A percentile compares a stretch with the other conserved stretches of the same genome.
Conservation (phyloP, 768 basidiomycete genomes). For the Agaricus blazei region DNA sequence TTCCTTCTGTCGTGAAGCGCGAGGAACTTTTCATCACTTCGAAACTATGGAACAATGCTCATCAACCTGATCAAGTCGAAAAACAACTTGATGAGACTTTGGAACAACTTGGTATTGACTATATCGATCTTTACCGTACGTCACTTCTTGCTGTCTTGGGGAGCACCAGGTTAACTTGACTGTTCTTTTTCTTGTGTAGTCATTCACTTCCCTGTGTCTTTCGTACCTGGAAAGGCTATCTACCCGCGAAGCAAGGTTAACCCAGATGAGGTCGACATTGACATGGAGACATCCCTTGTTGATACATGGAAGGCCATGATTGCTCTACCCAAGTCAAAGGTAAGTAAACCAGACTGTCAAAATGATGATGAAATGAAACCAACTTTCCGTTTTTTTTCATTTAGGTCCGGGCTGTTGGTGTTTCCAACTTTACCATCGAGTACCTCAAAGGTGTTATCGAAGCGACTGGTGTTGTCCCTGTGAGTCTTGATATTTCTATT, state of each 20-base stretch:
- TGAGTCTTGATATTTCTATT: constrained; percentile 22
- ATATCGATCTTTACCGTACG: constrained; percentile 62
- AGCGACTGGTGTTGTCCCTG: constrained; percentile 70
- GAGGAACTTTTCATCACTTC: not conserved
- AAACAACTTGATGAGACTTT: not conserved
- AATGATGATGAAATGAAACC: not conserved
- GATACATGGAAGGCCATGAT: constrained; percentile 86
- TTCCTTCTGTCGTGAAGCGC: not conserved
- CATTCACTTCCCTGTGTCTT: constrained; percentile 77
- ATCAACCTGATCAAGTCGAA: not conserved
- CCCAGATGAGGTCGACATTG: constrained; percentile 44
- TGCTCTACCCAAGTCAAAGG: constrained; percentile 67
- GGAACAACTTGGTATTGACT: not conserved
- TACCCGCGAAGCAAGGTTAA: constrained; percentile 45
- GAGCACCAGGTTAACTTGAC: not conserved
- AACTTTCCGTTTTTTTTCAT: not conserved
- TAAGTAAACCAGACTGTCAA: constrained; percentile 14
- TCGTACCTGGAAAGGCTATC: constrained; percentile 51
- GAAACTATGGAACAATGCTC: not conserved
- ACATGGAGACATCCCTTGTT: constrained; percentile 53
- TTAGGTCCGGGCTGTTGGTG: constrained; percentile 67
- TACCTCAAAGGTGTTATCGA: constrained; percentile 63
- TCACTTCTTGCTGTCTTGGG: constrained; percentile 8
- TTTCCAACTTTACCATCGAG: constrained; percentile 74
- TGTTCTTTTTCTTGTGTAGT: constrained; percentile 31